Evolutionary conservation across 2,329 filamentous ascomycete genomes (phyloP), one percentile per base, ranked within the genome.

Genomic region (Bipolaris victoriae): DNA sequence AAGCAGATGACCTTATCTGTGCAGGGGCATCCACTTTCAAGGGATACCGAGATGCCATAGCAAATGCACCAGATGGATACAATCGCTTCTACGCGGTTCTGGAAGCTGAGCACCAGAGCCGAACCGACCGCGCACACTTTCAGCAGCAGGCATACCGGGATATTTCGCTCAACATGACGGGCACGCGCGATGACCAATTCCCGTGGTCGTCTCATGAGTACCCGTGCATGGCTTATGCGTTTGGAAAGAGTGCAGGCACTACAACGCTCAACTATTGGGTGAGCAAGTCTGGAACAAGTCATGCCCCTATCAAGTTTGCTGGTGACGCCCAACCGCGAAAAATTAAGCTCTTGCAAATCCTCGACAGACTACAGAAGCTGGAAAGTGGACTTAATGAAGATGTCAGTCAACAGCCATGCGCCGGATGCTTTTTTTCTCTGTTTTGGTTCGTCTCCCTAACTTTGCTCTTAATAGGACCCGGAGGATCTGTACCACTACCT

Each of bases 141-240:
- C 72, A 70, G 52, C 69, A 75, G 40, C 60, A 69, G 20, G 70
- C 76, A 7, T 79, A 76, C 55, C 59, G 66, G 35, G 73, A 76
- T 29, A 74, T 77, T 7, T 77, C 76, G 15, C 65, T 79, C 51
- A 75, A 76, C 39, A 66, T 78, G 64, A 72, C 69, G 13, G 75
- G 65, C 10, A 59, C 69, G 15, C 67, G 62, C n/a, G 72, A 77
- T 13, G 69, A 65, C 49, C 69, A 75, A 37, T 73, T 72, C 57
- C 88, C 87, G 2, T 91, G 87, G 89, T 84, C 89, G 60, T 88
- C 89, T 1, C 79, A 92, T 24, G 90, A 92, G 69, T 88, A 91
- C 67, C 90, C 90, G 4, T 90, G 88, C 70, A 86, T 87, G 74
- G 82, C 86, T 0, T 90, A 89, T 70, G 84, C 83, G 62, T 89